phyloP scores from a whole-genome alignment of 2,329 filamentous ascomycete genomes.

The Ophidiomyces ophidiicola region DNA sequence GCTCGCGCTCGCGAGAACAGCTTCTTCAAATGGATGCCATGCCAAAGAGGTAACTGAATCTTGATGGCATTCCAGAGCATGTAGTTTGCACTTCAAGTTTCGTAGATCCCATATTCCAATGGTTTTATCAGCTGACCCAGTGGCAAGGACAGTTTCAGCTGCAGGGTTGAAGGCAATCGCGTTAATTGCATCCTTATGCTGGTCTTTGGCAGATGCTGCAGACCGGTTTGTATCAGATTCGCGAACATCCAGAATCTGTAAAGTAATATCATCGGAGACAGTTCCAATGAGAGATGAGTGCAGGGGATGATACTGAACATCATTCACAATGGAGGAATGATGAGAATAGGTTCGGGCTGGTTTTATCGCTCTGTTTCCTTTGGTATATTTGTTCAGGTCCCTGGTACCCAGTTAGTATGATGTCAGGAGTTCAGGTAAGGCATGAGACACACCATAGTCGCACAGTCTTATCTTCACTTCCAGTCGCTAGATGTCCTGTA shows the following conservation, averaged over 20 bases:
- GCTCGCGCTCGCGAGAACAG: constrained; percentile 78
- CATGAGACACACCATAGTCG: constrained; percentile 59
- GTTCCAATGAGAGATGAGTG: constrained; percentile 77
- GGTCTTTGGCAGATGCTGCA: constrained; percentile 55
- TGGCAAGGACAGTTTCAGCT: constrained; percentile 80
- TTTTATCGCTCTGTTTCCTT: constrained; percentile 56
- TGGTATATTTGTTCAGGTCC: constrained; percentile 67
- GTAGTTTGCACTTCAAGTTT: constrained; percentile 78
- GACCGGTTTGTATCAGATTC: constrained; percentile 52
- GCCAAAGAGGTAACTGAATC: constrained; percentile 83
- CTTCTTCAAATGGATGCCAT: constrained; percentile 86
- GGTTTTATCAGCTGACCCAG: constrained; percentile 88
- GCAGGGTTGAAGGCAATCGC: constrained; percentile 89
- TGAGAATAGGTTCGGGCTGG: constrained; percentile 69
- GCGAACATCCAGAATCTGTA: constrained; percentile 85
- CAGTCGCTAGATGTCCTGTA: constrained; percentile 71
- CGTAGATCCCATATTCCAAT: constrained; percentile 92
- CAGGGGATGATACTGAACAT: constrained; percentile 87
- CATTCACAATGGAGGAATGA: constrained; percentile 85
- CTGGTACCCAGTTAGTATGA: constrained; percentile 30
- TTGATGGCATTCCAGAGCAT: constrained; percentile 76
- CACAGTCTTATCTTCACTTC: constrained; percentile 85
- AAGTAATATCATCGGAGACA: constrained; percentile 86
- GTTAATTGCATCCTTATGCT: constrained; percentile 88
- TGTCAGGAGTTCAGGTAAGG: not conserved